A percentile compares a stretch with the other conserved stretches of the same genome.
Conservation (phyloP, 495 filamentous ascomycete species). For the Aspergillus homomorphus region DNA sequence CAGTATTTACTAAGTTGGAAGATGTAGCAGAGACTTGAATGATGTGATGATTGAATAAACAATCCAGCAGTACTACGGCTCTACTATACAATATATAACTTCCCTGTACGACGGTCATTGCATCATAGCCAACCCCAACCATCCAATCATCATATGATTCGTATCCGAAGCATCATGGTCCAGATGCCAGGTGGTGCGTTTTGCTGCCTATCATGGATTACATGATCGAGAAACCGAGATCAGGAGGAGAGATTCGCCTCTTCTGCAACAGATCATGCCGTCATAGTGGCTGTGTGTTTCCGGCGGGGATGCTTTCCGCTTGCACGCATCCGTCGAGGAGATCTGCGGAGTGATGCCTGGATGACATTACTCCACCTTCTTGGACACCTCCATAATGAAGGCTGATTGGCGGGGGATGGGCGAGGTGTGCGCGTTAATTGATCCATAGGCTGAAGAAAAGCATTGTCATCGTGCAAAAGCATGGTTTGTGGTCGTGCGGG, state of each 20-base stretch:
- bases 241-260: not conserved
- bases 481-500: not conserved
- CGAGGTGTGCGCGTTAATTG: too few relatives aligned
- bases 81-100: not conserved
- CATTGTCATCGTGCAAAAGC: not conserved
- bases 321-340: not conserved
- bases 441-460: too few relatives aligned
- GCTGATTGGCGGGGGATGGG: too few relatives aligned
- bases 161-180: not conserved
- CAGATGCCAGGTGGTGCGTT: too few relatives aligned
- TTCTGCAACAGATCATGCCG: not conserved
- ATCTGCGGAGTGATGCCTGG: not conserved
- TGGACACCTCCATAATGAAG: not conserved
- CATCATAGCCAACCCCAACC: not conserved
- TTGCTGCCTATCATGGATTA: not conserved
- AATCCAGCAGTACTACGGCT: too few relatives aligned
- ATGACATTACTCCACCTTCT: not conserved
- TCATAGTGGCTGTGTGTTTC: not conserved
- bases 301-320: not conserved
- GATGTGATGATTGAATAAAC: too few relatives aligned
- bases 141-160: not conserved
- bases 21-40: too few relatives aligned
- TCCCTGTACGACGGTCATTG: not conserved
- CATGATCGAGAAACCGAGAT: not conserved
- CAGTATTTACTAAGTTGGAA: not conserved